Percentiles rank a stretch among this genome's conserved stretches.
Conservation (phyloP, 2,329 filamentous ascomycete genomes). For the Cylindrodendrum hubeiense region DNA sequence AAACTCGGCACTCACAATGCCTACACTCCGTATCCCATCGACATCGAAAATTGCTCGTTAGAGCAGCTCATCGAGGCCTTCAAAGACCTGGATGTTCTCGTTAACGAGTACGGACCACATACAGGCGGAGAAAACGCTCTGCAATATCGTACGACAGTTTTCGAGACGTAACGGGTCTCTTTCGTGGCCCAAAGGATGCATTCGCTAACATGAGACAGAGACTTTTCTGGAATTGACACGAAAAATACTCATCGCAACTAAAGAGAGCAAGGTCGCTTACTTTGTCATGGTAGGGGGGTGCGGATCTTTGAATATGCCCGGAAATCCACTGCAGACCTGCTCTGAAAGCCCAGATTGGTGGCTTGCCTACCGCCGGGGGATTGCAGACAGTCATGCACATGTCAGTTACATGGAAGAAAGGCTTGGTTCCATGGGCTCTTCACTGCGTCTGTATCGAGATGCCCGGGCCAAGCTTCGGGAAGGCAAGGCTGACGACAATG, state of each 20-base stretch:
- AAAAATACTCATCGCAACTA: constrained; percentile 12
- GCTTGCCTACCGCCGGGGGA: constrained; percentile 8
- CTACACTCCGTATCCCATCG: neutral
- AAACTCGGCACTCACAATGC: neutral
- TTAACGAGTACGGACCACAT: constrained; percentile 20
- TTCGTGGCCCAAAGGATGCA: too few relatives aligned
- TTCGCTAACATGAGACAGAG: neutral
- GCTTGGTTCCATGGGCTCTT: constrained; percentile 4
- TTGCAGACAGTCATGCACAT: constrained; percentile 22
- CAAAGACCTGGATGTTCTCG: constrained; percentile 6
- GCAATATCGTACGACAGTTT: constrained; percentile 8
- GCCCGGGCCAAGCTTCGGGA: neutral
- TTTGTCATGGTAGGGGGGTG: constrained; percentile 22
- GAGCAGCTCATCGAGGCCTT: constrained; percentile 2
- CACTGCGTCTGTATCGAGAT: neutral
- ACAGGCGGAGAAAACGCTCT: constrained; percentile 2
- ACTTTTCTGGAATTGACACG: constrained; percentile 13
- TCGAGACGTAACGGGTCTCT: neutral
- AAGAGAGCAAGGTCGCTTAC: constrained; percentile 2
- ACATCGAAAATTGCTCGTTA: neutral
- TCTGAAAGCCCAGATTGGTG: constrained; percentile 16
- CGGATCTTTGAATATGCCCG: constrained; percentile 7
- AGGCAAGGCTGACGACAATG: neutral
- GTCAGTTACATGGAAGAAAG: constrained; percentile 18
- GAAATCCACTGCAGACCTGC: neutral